phyloP scores from a whole-genome alignment of 78 protist genomes.

The Bigelowiella natans region DNA sequence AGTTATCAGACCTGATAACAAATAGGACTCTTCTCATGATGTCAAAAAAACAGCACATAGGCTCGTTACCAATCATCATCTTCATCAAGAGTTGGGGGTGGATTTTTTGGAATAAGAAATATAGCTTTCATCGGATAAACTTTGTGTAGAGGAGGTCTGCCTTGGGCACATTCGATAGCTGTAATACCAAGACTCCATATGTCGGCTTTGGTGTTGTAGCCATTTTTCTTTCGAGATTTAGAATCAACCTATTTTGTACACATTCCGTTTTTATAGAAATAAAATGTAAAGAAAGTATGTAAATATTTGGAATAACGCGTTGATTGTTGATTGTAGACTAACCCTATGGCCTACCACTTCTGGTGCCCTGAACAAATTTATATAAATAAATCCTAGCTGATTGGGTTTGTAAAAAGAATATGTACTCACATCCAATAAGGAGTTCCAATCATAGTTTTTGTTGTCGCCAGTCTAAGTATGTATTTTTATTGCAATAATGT shows the following conservation, averaged over 20 bases:
- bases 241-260: constrained; percentile 69
- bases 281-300: neutral
- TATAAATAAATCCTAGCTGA: too few species aligned
- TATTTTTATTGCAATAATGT: too few species aligned
- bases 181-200: constrained; percentile 98
- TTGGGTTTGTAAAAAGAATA: too few species aligned
- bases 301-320: too few species aligned
- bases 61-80: constrained; percentile 40
- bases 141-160: constrained; percentile 82
- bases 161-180: constrained; percentile 89
- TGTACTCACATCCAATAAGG: too few species aligned
- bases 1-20: neutral
- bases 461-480: too few species aligned
- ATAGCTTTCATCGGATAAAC: constrained; percentile 81
- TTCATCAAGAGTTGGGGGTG: constrained; percentile 78
- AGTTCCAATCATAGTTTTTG: constrained; percentile 20
- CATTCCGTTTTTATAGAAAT: constrained; percentile 37
- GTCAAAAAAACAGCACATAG: neutral
- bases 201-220: constrained; percentile 62
- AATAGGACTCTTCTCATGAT: neutral
- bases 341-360: too few species aligned
- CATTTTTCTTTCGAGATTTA: neutral
- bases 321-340: too few species aligned
- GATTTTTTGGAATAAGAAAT: constrained; percentile 73
- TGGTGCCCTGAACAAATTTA: too few species aligned